A percentile compares a stretch with the other conserved stretches of the same genome.
These are phyloP conservation scores for Lecanicillium sp. DNA, from an alignment of 2,329 filamentous ascomycete species.

Conservation along the genomic window DNA sequence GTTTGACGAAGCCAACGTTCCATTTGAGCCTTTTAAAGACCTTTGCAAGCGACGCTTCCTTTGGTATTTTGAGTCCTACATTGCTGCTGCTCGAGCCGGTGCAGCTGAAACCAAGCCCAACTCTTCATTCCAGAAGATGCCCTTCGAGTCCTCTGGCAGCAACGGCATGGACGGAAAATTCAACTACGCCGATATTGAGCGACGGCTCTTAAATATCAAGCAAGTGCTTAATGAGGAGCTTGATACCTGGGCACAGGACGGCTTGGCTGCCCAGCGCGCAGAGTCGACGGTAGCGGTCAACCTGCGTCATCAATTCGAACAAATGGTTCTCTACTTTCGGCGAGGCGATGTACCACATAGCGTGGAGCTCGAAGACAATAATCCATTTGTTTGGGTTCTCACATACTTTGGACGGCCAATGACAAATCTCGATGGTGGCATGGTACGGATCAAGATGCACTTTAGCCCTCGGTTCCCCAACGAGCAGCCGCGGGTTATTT, in stretches of 20 bases:
- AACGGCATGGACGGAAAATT: conserved; percentile 87
- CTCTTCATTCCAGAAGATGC: conserved; percentile 69
- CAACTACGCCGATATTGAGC: conserved; percentile 68
- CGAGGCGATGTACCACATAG: conserved; percentile 65
- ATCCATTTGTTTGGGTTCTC: conserved; percentile 83
- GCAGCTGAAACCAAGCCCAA: conserved; percentile 57
- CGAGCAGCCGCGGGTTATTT: conserved; percentile 76
- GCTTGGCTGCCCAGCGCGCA: conserved; percentile 53
- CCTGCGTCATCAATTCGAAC: conserved; percentile 76
- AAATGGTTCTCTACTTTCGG: conserved; percentile 71
- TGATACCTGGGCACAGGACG: conserved; percentile 63
- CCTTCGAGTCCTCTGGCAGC: conserved; percentile 63
- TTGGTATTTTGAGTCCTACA: conserved; percentile 92
- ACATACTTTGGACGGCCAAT: conserved; percentile 89
- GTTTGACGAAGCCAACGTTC: conserved; percentile 40
- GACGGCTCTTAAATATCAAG: conserved; percentile 63
- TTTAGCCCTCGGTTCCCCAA: conserved; percentile 83
- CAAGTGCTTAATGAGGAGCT: conserved; percentile 66
- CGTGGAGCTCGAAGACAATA: conserved; percentile 68
- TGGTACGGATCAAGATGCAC: conserved; percentile 73
- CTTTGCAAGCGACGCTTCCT: conserved; percentile 86
- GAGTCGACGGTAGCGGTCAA: conserved; percentile 75
- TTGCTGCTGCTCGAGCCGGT: conserved; percentile 62
- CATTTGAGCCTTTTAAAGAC: conserved; percentile 84
- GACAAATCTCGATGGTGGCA: conserved; percentile 87